Evolutionary conservation across 2,329 filamentous ascomycete species (phyloP).

Genomic region (Ophiostoma australiae): DNA sequence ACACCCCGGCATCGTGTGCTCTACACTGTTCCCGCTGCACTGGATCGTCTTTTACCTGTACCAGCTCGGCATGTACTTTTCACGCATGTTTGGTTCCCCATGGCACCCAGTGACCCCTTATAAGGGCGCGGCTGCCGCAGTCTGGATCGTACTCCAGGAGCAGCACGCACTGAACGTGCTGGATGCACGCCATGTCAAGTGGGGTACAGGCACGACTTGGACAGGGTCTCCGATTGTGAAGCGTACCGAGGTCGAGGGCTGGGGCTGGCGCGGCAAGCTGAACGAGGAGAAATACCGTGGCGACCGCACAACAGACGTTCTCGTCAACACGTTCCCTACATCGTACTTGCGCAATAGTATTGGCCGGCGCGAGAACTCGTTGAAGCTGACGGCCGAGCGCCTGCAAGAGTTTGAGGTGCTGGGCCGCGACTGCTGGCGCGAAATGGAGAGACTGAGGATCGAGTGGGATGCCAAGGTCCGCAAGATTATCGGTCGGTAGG

Average conservation of each 20-base stretch:
- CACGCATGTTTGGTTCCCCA: conserved; percentile 73
- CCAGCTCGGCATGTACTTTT: conserved; percentile 61
- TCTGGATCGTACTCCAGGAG: conserved; percentile 70
- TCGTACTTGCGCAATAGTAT: conserved; percentile 44
- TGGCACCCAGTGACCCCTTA: conserved; percentile 83
- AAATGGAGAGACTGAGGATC: conserved; percentile 65
- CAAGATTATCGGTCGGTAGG: neutral
- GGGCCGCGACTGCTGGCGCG: conserved; percentile 59
- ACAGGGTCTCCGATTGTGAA: conserved; percentile 56
- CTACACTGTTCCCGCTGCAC: conserved; percentile 71
- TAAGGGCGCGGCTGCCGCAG: conserved; percentile 67
- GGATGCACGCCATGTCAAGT: conserved; percentile 61
- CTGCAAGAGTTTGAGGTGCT: conserved; percentile 57
- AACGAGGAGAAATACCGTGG: conserved; percentile 42
- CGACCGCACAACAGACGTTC: conserved; percentile 45
- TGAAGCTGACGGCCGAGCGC: conserved; percentile 56
- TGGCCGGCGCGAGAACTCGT: conserved; percentile 55
- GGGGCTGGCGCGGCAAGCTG: conserved; percentile 66
- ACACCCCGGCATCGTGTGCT: conserved; percentile 83
- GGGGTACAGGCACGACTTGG: conserved; percentile 69
- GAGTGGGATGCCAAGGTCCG: conserved; percentile 52
- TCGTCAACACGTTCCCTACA: neutral
- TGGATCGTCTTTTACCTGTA: conserved; percentile 66
- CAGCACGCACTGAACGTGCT: conserved; percentile 57
- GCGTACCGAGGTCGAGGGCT: conserved; percentile 79